Percentiles rank a stretch among this genome's conserved stretches.
phyloP scores from a whole-genome alignment of 78 protist genomes.

The Creolimax fragrantissima region DNA sequence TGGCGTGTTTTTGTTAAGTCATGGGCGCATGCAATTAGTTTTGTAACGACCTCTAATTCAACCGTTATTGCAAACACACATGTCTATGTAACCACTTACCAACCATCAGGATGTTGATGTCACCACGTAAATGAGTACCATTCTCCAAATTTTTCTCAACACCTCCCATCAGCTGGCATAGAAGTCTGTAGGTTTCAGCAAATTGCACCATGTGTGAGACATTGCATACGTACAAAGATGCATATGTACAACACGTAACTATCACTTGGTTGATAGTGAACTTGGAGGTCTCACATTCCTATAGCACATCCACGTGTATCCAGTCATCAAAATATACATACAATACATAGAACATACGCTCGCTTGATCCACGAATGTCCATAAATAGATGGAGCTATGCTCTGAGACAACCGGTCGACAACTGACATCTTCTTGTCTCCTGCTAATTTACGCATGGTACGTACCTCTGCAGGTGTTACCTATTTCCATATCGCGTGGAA shows the following conservation, averaged over 20 bases:
- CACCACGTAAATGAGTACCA: slow-evolving; percentile 89
- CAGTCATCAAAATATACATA: neutral
- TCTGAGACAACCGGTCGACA: slow-evolving; percentile 51
- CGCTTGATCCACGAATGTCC: slow-evolving; percentile 83
- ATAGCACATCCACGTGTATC: no score
- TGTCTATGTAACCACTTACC: no score
- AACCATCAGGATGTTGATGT: slow-evolving; percentile 88
- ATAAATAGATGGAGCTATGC: slow-evolving; percentile 96
- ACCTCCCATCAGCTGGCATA: slow-evolving; percentile 94
- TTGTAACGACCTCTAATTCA: no score
- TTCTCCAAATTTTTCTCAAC: slow-evolving; percentile 74
- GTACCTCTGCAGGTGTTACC: neutral
- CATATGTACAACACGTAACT: no score
- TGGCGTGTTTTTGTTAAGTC: no score
- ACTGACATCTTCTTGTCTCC: neutral
- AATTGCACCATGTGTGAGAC: no score
- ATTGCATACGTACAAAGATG: no score
- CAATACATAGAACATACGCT: slow-evolving; percentile 39
- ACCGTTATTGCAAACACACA: no score
- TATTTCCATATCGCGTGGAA: neutral
- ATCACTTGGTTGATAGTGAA: no score
- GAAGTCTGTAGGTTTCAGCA: slow-evolving; percentile 41
- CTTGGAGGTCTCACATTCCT: no score
- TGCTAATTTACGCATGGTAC: slow-evolving; percentile 46
- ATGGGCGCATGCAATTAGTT: no score